Evolutionary conservation across 2,329 filamentous ascomycete species (phyloP), one percentile per base, ranked within the genome.

Genomic region (Madurella mycetomatis): DNA sequence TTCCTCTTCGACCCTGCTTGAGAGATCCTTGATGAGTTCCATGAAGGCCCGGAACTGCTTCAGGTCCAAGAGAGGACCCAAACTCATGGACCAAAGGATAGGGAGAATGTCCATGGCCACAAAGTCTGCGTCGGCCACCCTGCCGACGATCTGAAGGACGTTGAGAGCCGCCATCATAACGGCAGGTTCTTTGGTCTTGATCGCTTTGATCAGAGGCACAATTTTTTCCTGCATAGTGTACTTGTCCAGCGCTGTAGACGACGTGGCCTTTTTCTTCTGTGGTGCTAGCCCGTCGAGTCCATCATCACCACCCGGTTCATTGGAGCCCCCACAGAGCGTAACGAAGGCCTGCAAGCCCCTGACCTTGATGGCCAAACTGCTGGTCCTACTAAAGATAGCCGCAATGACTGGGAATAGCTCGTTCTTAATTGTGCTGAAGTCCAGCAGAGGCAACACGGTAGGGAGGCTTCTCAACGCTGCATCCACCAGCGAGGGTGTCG

Each of bases 171-270:
- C 92, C 77, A 97, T 88, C 89, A 97, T 97, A 9, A 99, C 94
- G 8, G 91, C 92, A 0, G 94, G 94, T 69, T 99, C 94, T 68
- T 96, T 97, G 0, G 94, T 99, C 72, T 96, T 97, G 74, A 99
- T 97, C 1, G 80, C 91, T 66, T 89, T 91, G 57, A 99, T 79
- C 4, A 97, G 74, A 0, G 94, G 94, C 0, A 97, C 82, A 34
- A 99, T 88, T 74, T 96, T 97, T 68, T 99, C 94, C 69, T 99
- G 94, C 74, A 99, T 92, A 0, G 94, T 97, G 67, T 94, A 97
- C 70, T 97, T 97, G 74, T 99, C 94, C 30, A 99, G 76, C 2
- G 92, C 92, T 1, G 85, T 90, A 0, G 87, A 87, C 1, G 82
- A 87, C 3, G 80, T 81, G 2, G 79, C 74, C 66, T 86, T 85